Percentiles rank a stretch among this genome's conserved stretches.
Conservation (phyloP, 2,329 filamentous ascomycete species). For the Aspergillus terreus region DNA sequence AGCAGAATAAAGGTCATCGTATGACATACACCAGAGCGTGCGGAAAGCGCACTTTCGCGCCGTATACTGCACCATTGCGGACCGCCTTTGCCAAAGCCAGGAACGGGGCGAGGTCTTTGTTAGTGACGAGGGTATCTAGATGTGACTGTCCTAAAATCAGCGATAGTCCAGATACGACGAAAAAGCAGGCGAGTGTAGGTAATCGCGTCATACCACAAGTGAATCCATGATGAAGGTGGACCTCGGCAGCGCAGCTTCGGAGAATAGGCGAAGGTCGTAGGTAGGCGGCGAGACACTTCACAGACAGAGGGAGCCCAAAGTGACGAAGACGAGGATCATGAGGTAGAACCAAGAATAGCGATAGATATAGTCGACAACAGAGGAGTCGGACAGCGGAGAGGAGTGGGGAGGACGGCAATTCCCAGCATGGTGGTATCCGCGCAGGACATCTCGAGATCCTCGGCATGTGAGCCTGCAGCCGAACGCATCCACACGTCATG, state of each 20-base stretch:
- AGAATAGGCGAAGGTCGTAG: neutral
- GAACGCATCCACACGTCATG: slow-evolving; percentile 27
- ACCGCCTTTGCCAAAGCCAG: slow-evolving; percentile 86
- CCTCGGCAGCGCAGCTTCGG: slow-evolving; percentile 23
- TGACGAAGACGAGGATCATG: neutral
- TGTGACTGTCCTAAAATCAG: slow-evolving; percentile 49
- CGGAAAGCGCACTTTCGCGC: slow-evolving; percentile 94
- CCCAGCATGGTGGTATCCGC: slow-evolving; percentile 21
- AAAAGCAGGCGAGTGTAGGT: slow-evolving; percentile 1
- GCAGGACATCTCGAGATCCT: slow-evolving; percentile 25
- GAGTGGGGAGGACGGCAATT: slow-evolving; percentile 25
- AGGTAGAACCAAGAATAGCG: neutral
- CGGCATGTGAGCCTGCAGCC: slow-evolving; percentile 37
- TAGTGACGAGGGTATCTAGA: slow-evolving; percentile 72
- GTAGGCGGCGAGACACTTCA: slow-evolving; percentile 6
- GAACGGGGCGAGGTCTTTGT: slow-evolving; percentile 80
- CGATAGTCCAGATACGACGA: neutral
- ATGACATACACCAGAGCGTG: slow-evolving; percentile 77
- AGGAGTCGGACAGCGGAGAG: neutral
- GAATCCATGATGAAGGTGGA: slow-evolving; percentile 30
- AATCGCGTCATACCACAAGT: slow-evolving; percentile 25
- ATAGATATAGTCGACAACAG: neutral
- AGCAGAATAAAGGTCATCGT: neutral
- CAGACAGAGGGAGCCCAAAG: slow-evolving; percentile 2
- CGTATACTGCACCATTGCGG: slow-evolving; percentile 96